phyloP scores from a whole-genome alignment of 106 monocot species.

The Xerophyta viscosa region DNA sequence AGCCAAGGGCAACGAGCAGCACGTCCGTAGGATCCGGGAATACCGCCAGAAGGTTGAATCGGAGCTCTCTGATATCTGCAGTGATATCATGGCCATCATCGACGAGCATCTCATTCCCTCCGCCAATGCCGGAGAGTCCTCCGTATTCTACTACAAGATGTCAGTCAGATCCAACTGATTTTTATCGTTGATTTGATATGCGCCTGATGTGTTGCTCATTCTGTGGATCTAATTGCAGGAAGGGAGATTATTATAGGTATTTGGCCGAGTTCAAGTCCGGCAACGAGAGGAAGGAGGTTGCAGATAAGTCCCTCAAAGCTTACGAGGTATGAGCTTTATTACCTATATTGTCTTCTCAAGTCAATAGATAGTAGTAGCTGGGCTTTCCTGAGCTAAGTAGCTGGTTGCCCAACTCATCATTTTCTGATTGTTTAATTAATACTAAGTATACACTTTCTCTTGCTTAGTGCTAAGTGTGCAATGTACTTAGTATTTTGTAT shows the following conservation, averaged over 20 bases:
- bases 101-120: constrained; percentile 60
- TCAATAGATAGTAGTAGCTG: too few relatives aligned
- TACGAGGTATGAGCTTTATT: constrained; percentile 36
- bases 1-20: constrained; percentile 23
- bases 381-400: too few relatives aligned
- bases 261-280: constrained; percentile 53
- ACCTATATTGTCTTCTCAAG: too few relatives aligned
- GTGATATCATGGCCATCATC: constrained; percentile 49
- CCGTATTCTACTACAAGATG: constrained; percentile 73
- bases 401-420: too few relatives aligned
- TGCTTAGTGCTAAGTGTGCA: too few relatives aligned
- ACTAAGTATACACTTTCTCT: too few relatives aligned
- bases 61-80: constrained; percentile 33
- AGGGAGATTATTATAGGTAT: constrained; percentile 45
- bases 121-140: constrained; percentile 32
- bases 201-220: too few relatives aligned
- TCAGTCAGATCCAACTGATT: constrained; percentile 1
- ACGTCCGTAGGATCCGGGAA: constrained; percentile 15
- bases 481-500: too few relatives aligned
- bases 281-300: constrained; percentile 44
- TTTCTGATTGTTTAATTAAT: too few relatives aligned
- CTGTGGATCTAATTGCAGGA: too few relatives aligned
- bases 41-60: constrained; percentile 41
- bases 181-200: too few relatives aligned
- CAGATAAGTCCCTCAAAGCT: constrained; percentile 51